A percentile compares a stretch with the other conserved stretches of the same genome.
Evolutionary conservation across 768 basidiomycete species (phyloP).

Genomic region (Pleurotus giganteus): DNA sequence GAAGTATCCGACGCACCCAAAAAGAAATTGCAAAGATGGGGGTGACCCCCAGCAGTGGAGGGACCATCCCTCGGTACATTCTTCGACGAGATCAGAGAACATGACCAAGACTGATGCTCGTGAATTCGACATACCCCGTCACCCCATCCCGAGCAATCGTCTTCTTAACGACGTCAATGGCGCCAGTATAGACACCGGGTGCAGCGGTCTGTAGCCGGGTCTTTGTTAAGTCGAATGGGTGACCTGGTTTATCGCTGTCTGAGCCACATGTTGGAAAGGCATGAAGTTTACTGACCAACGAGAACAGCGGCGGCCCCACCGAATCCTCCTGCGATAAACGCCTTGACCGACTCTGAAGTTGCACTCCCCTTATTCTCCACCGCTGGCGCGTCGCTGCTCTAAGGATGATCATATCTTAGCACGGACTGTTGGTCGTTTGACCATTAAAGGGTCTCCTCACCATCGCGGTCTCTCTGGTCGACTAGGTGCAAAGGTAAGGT

Average conservation of each 20-base stretch:
- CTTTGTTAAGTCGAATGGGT: slow-evolving; percentile 97
- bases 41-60: slow-evolving; percentile 91
- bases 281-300: slow-evolving; percentile 62
- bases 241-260: slow-evolving; percentile 49
- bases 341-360: slow-evolving; percentile 58
- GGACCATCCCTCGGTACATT: slow-evolving; percentile 90
- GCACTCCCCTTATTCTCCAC: slow-evolving; percentile 34
- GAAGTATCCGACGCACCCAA: slow-evolving; percentile 63
- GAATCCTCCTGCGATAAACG: slow-evolving; percentile 92
- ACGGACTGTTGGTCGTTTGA: neutral
- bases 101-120: neutral
- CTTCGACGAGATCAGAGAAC: slow-evolving; percentile 34
- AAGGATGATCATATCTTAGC: neutral
- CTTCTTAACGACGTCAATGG: slow-evolving; percentile 90
- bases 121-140: slow-evolving; percentile 57
- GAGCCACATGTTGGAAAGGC: neutral
- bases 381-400: slow-evolving; percentile 36
- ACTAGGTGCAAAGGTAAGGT: slow-evolving; percentile 6
- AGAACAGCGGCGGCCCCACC: slow-evolving; percentile 87
- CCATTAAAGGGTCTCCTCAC: slow-evolving; percentile 1
- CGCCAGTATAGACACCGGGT: slow-evolving; percentile 86
- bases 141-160: slow-evolving; percentile 89
- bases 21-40: slow-evolving; percentile 98
- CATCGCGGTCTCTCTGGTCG: slow-evolving; percentile 1
- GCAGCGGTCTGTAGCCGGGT: slow-evolving; percentile 93